Conservation (phyloP, 1,284 basidiomycete genomes). For the Cutaneotrichosporon sp. region DNA sequence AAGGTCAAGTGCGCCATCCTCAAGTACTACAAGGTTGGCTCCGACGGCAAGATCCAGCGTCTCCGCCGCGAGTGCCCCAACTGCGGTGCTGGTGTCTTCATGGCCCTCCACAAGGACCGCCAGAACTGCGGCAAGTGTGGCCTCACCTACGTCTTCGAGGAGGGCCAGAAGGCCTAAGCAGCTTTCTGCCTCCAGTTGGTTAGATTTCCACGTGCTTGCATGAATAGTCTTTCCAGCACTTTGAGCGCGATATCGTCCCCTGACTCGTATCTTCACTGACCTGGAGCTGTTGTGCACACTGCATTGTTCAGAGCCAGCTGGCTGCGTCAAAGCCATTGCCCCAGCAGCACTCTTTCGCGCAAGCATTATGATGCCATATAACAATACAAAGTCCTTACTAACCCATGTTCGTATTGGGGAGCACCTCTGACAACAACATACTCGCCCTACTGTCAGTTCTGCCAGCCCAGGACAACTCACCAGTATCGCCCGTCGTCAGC, state of each 20-base stretch:
- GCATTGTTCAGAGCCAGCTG: too few relatives aligned
- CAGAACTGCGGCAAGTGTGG: conserved; percentile 93
- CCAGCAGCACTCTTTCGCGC: too few relatives aligned
- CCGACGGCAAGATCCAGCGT: conserved; percentile 98
- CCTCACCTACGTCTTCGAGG: conserved; percentile 75
- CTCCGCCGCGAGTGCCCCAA: conserved; percentile 83
- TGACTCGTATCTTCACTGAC: too few relatives aligned
- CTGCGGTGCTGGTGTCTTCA: conserved; percentile 94
- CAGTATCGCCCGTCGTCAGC: conserved; percentile 29
- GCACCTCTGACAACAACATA: conserved; percentile 10
- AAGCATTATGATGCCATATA: too few relatives aligned
- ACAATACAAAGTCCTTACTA: too few relatives aligned
- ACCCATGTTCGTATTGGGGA: background rate
- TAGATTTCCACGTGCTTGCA: too few relatives aligned
- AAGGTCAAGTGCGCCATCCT: conserved; percentile 97
- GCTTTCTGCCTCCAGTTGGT: too few relatives aligned
- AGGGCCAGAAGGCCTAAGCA: conserved; percentile 1
- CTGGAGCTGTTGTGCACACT: too few relatives aligned
- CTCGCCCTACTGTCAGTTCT: conserved; percentile 4
- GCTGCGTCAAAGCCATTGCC: too few relatives aligned
- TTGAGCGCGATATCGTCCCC: too few relatives aligned
- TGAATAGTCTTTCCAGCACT: too few relatives aligned
- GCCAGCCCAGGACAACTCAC: conserved; percentile 11
- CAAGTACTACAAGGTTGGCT: conserved; percentile 98
- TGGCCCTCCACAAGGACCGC: conserved; percentile 92